Evolutionary conservation across 495 filamentous ascomycete species (phyloP).

Genomic region (Lepraria neglecta): DNA sequence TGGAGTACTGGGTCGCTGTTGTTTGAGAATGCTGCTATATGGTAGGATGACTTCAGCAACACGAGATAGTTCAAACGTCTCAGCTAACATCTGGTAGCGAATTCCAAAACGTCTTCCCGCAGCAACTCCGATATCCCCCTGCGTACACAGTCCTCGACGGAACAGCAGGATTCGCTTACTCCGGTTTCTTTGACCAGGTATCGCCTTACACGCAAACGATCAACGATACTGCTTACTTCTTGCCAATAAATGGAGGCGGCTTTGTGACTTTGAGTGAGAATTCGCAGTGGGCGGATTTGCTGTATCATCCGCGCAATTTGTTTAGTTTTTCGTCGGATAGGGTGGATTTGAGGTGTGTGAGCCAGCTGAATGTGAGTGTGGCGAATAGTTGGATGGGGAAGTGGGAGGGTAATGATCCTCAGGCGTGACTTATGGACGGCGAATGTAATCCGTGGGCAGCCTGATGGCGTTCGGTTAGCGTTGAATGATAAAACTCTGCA

Average conservation of each 20-base stretch:
- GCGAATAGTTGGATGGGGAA: conserved; percentile 16
- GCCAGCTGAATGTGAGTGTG: conserved; percentile 14
- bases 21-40: conserved; percentile 17
- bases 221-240: too few relatives aligned
- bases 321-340: background rate
- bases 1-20: conserved; percentile 13
- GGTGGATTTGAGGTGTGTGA: conserved; percentile 8
- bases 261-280: conserved; percentile 6
- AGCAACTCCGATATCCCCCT: background rate
- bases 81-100: too few relatives aligned
- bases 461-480: too few relatives aligned
- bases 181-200: background rate
- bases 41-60: background rate
- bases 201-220: too few relatives aligned
- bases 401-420: background rate
- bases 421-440: too few relatives aligned
- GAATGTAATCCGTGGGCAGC: too few relatives aligned
- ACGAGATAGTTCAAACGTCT: too few relatives aligned
- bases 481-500: too few relatives aligned
- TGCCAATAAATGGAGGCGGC: background rate
- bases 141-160: conserved; percentile 5
- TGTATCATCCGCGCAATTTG: conserved; percentile 2
- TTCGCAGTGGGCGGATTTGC: background rate
- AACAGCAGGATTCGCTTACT: conserved; percentile 9
- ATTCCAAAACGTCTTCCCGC: too few relatives aligned